A percentile compares a stretch with the other conserved stretches of the same genome.
These are phyloP conservation scores for Gynostemma pentaphyllum DNA, from an alignment of 306 rosid species.

Conservation along the genomic window DNA sequence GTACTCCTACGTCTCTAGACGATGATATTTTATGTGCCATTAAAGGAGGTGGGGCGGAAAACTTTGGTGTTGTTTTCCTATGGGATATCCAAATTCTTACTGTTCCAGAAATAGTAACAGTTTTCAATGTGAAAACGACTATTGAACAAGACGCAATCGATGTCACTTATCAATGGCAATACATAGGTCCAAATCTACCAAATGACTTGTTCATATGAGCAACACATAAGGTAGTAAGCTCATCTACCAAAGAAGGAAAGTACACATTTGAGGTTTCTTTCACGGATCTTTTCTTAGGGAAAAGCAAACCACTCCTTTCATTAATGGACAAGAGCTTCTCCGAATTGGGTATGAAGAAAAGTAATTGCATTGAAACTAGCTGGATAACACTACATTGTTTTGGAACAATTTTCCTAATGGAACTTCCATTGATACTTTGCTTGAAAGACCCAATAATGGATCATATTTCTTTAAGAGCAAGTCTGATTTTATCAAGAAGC, in stretches of 20 bases:
- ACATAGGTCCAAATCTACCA: slow-evolving; percentile 30
- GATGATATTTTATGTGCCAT: slow-evolving; percentile 75
- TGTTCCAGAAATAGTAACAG: slow-evolving; percentile 44
- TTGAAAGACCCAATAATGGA: too few species aligned
- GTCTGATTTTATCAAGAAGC: slow-evolving; percentile 33
- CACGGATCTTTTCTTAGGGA: slow-evolving; percentile 35
- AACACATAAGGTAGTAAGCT: too few species aligned
- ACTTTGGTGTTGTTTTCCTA: slow-evolving; percentile 53
- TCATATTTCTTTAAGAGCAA: slow-evolving; percentile 50
- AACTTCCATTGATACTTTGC: too few species aligned
- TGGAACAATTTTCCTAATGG: too few species aligned
- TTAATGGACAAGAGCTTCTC: slow-evolving; percentile 30
- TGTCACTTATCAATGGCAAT: slow-evolving; percentile 49
- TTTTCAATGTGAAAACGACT: too few species aligned
- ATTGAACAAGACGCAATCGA: slow-evolving; percentile 35
- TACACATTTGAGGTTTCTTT: slow-evolving; percentile 36
- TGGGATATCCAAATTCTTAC: slow-evolving; percentile 35
- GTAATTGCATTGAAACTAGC: slow-evolving; percentile 35
- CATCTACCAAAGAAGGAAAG: slow-evolving; percentile 27
- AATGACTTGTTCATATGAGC: slow-evolving; percentile 41
- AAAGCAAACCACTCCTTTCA: slow-evolving; percentile 24
- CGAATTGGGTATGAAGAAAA: slow-evolving; percentile 31
- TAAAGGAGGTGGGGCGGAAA: slow-evolving; percentile 62
- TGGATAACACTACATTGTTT: slow-evolving; percentile 46
- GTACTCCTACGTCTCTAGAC: slow-evolving; percentile 38